Evolutionary conservation across 2,329 filamentous ascomycete genomes (phyloP).

Genomic region (Pestalotiopsis sp.): DNA sequence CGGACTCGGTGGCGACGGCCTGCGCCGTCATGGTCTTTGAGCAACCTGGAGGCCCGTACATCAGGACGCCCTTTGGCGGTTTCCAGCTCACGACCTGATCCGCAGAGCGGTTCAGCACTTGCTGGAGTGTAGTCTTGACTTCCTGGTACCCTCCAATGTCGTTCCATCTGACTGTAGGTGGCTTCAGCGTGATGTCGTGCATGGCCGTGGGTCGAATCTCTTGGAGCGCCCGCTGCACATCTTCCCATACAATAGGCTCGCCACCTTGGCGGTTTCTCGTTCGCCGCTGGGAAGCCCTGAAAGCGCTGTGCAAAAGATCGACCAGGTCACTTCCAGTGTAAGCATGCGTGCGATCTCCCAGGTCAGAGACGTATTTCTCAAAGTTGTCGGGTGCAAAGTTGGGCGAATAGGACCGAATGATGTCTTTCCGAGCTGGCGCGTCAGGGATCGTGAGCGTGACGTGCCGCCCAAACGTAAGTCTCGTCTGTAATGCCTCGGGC

Average conservation of each 20-base stretch:
- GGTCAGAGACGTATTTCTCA: conserved; percentile 55
- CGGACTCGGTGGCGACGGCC: conserved; percentile 86
- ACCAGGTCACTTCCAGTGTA: conserved; percentile 80
- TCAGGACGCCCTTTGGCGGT: conserved; percentile 78
- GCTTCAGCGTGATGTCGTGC: conserved; percentile 86
- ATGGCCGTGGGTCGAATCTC: conserved; percentile 71
- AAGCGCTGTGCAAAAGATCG: conserved; percentile 62
- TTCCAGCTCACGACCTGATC: conserved; percentile 40
- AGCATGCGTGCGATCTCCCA: conserved; percentile 81
- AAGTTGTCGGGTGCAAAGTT: conserved; percentile 49
- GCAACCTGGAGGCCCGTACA: conserved; percentile 92
- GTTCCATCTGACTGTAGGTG: conserved; percentile 81
- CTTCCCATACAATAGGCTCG: conserved; percentile 38
- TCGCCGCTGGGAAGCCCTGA: conserved; percentile 25
- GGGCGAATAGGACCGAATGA: conserved; percentile 64
- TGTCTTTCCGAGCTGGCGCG: conserved; percentile 69
- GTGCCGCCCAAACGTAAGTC: conserved; percentile 66
- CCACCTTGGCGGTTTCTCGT: conserved; percentile 18
- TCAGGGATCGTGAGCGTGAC: conserved; percentile 81
- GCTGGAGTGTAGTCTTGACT: conserved; percentile 66
- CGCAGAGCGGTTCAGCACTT: conserved; percentile 44
- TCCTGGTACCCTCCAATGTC: conserved; percentile 85
- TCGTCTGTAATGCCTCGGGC: conserved; percentile 67
- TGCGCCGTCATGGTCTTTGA: conserved; percentile 93
- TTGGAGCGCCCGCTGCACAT: conserved; percentile 46